A percentile compares a stretch with the other conserved stretches of the same genome.
These are phyloP conservation scores for Wolfiporia cocos DNA, from an alignment of 1,284 basidiomycete species.

Conservation along the genomic window DNA sequence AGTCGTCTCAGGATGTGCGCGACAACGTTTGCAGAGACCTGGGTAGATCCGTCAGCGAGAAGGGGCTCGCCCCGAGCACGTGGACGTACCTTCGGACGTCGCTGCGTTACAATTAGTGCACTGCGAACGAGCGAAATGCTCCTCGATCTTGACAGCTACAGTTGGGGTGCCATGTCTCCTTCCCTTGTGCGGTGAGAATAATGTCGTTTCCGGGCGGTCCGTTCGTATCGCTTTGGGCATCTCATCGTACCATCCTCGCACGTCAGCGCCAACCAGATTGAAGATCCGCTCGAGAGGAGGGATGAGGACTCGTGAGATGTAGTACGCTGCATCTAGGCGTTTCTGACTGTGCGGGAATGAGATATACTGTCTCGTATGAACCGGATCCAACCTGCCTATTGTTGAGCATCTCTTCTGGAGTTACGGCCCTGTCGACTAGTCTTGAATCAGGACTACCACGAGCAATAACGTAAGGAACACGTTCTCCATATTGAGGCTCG, in stretches of 20 bases:
- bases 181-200: conserved; percentile 43
- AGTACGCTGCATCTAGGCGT: conserved; percentile 82
- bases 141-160: conserved; percentile 55
- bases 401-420: conserved; percentile 74
- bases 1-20: conserved; percentile 44
- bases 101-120: conserved; percentile 65
- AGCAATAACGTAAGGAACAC: conserved; percentile 87
- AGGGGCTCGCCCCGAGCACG: not conserved
- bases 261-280: conserved; percentile 88
- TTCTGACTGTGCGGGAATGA: conserved; percentile 37
- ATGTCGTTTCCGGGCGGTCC: conserved; percentile 26
- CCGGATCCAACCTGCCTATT: conserved; percentile 47
- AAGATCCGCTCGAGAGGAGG: conserved; percentile 89
- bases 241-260: conserved; percentile 83
- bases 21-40: conserved; percentile 72
- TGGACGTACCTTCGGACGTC: conserved; percentile 46
- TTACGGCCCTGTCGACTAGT: conserved; percentile 79
- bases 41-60: not conserved
- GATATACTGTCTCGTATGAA: not conserved
- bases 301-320: conserved; percentile 84
- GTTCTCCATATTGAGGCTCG: conserved; percentile 90
- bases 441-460: conserved; percentile 61
- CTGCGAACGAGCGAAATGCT: conserved; percentile 68
- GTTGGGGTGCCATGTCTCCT: conserved; percentile 27
- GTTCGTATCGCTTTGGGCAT: conserved; percentile 65